Percentiles rank a stretch among this genome's conserved stretches.
Conservation (phyloP, 768 basidiomycete genomes). For the Amanita subjunquillea region DNA sequence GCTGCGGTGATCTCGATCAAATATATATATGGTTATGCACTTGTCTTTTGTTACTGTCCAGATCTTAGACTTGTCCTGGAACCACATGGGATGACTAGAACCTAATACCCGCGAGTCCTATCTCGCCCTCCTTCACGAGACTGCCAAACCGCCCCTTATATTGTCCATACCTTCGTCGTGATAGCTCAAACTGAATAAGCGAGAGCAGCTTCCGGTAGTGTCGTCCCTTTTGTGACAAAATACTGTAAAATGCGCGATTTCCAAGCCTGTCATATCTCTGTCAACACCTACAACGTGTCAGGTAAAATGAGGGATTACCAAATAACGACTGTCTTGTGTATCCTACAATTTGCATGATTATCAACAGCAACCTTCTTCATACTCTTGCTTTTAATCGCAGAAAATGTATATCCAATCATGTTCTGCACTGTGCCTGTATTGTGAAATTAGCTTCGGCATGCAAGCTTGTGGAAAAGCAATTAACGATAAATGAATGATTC, state of each 20-base stretch:
- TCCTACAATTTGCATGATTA: slow-evolving; percentile 26
- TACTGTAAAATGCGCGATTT: slow-evolving; percentile 63
- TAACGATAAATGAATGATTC: slow-evolving; percentile 45
- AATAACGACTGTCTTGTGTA: slow-evolving; percentile 39
- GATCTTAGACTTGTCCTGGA: too few relatives aligned
- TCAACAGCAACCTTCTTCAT: slow-evolving; percentile 26
- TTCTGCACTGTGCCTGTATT: slow-evolving; percentile 50
- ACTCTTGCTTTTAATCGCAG: slow-evolving; percentile 38
- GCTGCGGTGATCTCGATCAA: too few relatives aligned
- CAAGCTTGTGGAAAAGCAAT: slow-evolving; percentile 9
- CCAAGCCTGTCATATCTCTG: slow-evolving; percentile 52
- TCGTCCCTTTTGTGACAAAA: slow-evolving; percentile 45
- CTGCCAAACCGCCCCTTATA: slow-evolving; percentile 33
- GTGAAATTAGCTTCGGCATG: neutral
- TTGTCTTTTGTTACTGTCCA: too few relatives aligned
- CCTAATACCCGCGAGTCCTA: neutral
- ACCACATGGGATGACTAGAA: neutral
- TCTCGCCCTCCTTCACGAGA: slow-evolving; percentile 29
- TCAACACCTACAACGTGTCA: neutral
- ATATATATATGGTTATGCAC: too few relatives aligned
- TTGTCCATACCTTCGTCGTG: slow-evolving; percentile 31
- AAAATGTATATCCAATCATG: slow-evolving; percentile 46
- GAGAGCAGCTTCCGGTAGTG: slow-evolving; percentile 37
- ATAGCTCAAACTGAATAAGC: slow-evolving; percentile 39
- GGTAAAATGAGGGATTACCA: slow-evolving; percentile 38